phyloP scores from a whole-genome alignment of 2,329 filamentous ascomycete species.

The Aspergillus glaucus region DNA sequence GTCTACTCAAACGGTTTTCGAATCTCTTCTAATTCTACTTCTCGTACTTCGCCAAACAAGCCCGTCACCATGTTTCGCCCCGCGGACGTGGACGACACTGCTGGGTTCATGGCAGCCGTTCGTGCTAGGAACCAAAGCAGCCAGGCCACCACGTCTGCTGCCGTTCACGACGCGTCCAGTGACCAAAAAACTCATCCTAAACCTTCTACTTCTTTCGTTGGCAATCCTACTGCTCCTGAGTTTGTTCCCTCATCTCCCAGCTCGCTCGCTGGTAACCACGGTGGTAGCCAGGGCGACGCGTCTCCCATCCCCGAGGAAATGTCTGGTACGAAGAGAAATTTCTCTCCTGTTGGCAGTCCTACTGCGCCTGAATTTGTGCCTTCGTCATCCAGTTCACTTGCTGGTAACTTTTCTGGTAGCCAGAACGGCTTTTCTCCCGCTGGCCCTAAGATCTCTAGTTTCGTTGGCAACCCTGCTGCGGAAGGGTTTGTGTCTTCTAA shows the following conservation, averaged over 20 bases:
- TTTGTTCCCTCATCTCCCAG: conserved; percentile 6
- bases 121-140: conserved; percentile 9
- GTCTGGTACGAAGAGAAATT: too few relatives aligned
- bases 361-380: conserved; percentile 16
- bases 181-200: conserved; percentile 3
- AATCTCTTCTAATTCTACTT: neutral
- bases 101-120: conserved; percentile 23
- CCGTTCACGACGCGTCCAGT: conserved; percentile 2
- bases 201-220: conserved; percentile 1
- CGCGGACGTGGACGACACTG: conserved; percentile 20
- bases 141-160: neutral
- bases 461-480: neutral
- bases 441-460: too few relatives aligned
- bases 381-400: conserved; percentile 1
- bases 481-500: neutral
- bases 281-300: neutral
- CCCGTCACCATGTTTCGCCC: neutral
- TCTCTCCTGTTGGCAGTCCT: conserved; percentile 11
- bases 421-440: neutral
- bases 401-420: neutral
- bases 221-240: conserved; percentile 18
- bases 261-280: neutral
- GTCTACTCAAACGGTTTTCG: neutral
- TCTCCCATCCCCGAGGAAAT: neutral
- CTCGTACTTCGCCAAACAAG: neutral